Evolutionary conservation across 352 stramenopile genomes (phyloP).

Genomic region (Pythium phragmitis): DNA sequence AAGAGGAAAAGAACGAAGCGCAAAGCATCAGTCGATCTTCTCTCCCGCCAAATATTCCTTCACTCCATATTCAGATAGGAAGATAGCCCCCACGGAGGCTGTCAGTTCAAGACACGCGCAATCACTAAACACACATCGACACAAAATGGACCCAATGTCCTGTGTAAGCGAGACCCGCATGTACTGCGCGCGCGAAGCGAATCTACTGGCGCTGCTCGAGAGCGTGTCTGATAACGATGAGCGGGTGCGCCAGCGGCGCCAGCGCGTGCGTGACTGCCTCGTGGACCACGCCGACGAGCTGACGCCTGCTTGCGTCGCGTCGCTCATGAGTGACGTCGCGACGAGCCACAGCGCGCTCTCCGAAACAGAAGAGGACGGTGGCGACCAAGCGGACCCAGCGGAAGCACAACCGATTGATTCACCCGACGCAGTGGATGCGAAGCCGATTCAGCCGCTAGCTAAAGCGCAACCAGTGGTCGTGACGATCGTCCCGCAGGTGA

Average conservation of each 20-base stretch:
- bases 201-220: slow-evolving; percentile 51
- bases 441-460: not conserved
- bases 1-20: not conserved
- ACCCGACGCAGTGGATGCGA: not conserved
- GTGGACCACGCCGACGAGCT: slow-evolving; percentile 50
- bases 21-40: not conserved
- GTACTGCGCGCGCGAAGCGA: slow-evolving; percentile 49
- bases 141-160: slow-evolving; percentile 9
- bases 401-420: not conserved
- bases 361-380: not conserved
- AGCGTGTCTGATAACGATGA: slow-evolving; percentile 34
- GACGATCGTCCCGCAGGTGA: not conserved
- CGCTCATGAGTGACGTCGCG: slow-evolving; percentile 36
- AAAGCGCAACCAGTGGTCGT: not conserved
- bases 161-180: slow-evolving; percentile 41
- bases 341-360: slow-evolving; percentile 20
- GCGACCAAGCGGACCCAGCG: not conserved
- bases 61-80: not conserved
- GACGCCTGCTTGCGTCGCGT: slow-evolving; percentile 45
- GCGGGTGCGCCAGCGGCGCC: slow-evolving; percentile 37
- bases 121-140: slow-evolving; percentile 1
- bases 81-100: not conserved
- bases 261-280: slow-evolving; percentile 56
- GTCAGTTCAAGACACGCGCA: slow-evolving; percentile 1
- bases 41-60: not conserved